A percentile compares a stretch with the other conserved stretches of the same genome.
These are phyloP conservation scores for Pezicula radicicola DNA, from an alignment of 2,329 filamentous ascomycete species.

Conservation along the genomic window DNA sequence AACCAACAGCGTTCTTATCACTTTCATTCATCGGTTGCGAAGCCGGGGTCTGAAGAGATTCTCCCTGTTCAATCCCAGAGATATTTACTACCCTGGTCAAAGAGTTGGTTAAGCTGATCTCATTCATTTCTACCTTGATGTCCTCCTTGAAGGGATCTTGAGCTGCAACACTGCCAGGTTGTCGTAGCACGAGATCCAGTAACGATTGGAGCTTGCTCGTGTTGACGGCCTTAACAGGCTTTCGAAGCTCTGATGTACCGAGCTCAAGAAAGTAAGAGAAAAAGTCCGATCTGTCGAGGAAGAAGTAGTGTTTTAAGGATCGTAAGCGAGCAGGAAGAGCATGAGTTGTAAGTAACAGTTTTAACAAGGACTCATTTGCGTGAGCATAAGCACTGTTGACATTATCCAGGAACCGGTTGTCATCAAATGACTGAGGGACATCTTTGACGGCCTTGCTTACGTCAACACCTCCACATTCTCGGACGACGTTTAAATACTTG, in stretches of 20 bases:
- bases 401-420: slow-evolving; percentile 88
- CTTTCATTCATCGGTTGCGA: slow-evolving; percentile 65
- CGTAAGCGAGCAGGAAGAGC: slow-evolving; percentile 81
- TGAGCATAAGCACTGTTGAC: slow-evolving; percentile 94
- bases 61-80: slow-evolving; percentile 89
- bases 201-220: slow-evolving; percentile 90
- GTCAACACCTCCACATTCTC: slow-evolving; percentile 94
- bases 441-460: slow-evolving; percentile 85
- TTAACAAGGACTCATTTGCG: slow-evolving; percentile 89
- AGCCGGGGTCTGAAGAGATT: slow-evolving; percentile 71
- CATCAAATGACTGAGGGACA: slow-evolving; percentile 89
- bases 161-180: slow-evolving; percentile 89
- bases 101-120: slow-evolving; percentile 87
- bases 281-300: slow-evolving; percentile 95
- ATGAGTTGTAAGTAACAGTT: slow-evolving; percentile 88
- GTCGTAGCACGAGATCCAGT: slow-evolving; percentile 93
- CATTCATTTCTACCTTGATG: slow-evolving; percentile 96
- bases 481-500: slow-evolving; percentile 96
- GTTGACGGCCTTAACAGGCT: slow-evolving; percentile 85
- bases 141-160: slow-evolving; percentile 98
- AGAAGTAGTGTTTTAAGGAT: slow-evolving; percentile 98
- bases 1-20: slow-evolving; percentile 84
- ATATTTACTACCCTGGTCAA: slow-evolving; percentile 96
- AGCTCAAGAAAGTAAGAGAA: slow-evolving; percentile 98
- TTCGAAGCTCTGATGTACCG: slow-evolving; percentile 82